A percentile compares a stretch with the other conserved stretches of the same genome.
Conservation (phyloP, 257 asterid species). For the Solanum habrochaites region DNA sequence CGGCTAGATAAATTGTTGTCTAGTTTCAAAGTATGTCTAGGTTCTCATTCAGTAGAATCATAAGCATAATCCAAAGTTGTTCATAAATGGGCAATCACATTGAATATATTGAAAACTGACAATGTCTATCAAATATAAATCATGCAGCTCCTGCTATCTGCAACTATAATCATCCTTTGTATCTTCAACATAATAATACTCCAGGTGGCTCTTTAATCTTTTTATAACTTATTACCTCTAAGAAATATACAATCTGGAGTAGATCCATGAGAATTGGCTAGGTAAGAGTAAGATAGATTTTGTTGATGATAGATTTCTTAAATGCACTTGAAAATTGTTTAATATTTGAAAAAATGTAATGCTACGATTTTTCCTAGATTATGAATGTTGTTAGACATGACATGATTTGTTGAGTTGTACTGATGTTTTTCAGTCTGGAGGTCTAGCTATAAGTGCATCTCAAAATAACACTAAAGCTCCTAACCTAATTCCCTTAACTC, state of each 20-base stretch:
- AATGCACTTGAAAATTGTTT: background rate
- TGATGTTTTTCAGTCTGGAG: background rate
- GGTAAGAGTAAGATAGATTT: background rate
- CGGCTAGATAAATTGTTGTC: background rate
- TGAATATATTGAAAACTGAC: background rate
- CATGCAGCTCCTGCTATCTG: background rate
- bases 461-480: background rate
- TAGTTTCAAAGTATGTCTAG: background rate
- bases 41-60: background rate
- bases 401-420: too few species aligned
- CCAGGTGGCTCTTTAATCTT: background rate
- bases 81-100: background rate
- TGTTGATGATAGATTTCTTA: too few species aligned
- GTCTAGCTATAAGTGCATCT: background rate
- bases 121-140: background rate
- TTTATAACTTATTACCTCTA: background rate
- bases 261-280: background rate
- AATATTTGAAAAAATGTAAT: too few species aligned
- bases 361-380: background rate
- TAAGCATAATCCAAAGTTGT: background rate
- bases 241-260: background rate
- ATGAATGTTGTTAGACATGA: background rate
- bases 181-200: background rate
- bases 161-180: background rate
- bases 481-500: background rate